phyloP scores from a whole-genome alignment of 106 monocot species.

The Dendrobium huoshanense region DNA sequence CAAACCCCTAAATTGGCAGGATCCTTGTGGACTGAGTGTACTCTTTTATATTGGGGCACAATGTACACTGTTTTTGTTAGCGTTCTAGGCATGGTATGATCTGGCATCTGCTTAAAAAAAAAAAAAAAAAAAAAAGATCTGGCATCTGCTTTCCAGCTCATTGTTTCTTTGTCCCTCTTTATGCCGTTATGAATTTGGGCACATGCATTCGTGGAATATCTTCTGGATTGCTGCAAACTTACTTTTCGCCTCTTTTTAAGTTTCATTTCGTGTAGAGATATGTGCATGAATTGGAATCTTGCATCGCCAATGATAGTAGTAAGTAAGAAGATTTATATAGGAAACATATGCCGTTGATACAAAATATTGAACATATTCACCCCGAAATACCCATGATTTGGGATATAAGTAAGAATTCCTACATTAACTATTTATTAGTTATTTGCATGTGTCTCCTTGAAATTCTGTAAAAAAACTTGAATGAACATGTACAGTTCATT shows the following conservation, averaged over 20 bases:
- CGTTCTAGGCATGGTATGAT: too few relatives aligned
- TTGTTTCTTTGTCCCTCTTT: background rate
- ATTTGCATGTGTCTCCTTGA: too few relatives aligned
- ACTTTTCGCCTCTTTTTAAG: background rate
- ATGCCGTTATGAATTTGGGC: background rate
- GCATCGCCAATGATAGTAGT: background rate
- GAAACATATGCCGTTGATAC: too few relatives aligned
- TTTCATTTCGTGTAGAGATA: background rate
- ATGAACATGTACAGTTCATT: too few relatives aligned
- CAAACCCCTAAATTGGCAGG: background rate
- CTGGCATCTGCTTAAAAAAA: too few relatives aligned
- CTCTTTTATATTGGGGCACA: background rate
- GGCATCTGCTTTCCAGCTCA: background rate
- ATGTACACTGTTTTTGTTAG: background rate
- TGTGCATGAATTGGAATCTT: background rate
- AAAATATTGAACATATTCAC: too few relatives aligned
- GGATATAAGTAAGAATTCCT: too few relatives aligned
- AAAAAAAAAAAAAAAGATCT: too few relatives aligned
- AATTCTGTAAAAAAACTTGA: too few relatives aligned
- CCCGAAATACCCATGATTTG: too few relatives aligned
- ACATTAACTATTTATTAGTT: too few relatives aligned
- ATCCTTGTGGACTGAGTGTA: background rate
- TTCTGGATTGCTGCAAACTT: background rate
- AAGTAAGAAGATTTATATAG: background rate
- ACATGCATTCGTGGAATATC: background rate